Percentiles rank a stretch among this genome's conserved stretches.
Conservation (phyloP, 2,329 filamentous ascomycete genomes). For the Pseudogymnoascus sp. region DNA sequence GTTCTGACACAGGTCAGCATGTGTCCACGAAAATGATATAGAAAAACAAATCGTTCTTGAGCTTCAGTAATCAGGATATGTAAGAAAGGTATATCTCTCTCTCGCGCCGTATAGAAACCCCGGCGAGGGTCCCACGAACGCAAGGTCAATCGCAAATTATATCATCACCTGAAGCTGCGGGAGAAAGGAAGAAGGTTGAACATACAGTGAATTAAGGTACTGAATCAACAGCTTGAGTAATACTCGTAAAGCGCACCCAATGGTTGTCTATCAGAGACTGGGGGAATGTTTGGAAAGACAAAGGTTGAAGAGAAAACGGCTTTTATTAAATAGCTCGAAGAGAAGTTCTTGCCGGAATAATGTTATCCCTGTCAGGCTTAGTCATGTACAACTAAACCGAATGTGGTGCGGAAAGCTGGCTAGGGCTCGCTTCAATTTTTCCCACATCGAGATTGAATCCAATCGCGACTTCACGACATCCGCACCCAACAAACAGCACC, state of each 20-base stretch:
- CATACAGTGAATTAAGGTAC: slow-evolving; percentile 11
- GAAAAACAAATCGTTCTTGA: slow-evolving; percentile 3
- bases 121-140: slow-evolving; percentile 81
- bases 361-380: background rate
- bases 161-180: slow-evolving; percentile 61
- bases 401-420: slow-evolving; percentile 10
- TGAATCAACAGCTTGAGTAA: background rate
- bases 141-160: slow-evolving; percentile 99
- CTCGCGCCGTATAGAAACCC: slow-evolving; percentile 71
- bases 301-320: slow-evolving; percentile 1
- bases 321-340: slow-evolving; percentile 7
- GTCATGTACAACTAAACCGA: background rate
- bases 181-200: background rate
- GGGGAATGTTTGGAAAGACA: background rate
- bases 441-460: slow-evolving; percentile 11
- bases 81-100: slow-evolving; percentile 94
- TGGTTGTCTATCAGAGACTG: slow-evolving; percentile 2
- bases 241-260: background rate
- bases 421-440: slow-evolving; percentile 12
- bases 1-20: slow-evolving; percentile 7
- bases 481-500: slow-evolving; percentile 11
- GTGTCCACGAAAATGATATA: background rate
- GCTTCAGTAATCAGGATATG: slow-evolving; percentile 74
- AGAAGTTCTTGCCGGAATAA: slow-evolving; percentile 6
- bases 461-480: slow-evolving; percentile 10